Evolutionary conservation across 768 basidiomycete genomes (phyloP).

Genomic region (Chalciporus sphaerocephalus): DNA sequence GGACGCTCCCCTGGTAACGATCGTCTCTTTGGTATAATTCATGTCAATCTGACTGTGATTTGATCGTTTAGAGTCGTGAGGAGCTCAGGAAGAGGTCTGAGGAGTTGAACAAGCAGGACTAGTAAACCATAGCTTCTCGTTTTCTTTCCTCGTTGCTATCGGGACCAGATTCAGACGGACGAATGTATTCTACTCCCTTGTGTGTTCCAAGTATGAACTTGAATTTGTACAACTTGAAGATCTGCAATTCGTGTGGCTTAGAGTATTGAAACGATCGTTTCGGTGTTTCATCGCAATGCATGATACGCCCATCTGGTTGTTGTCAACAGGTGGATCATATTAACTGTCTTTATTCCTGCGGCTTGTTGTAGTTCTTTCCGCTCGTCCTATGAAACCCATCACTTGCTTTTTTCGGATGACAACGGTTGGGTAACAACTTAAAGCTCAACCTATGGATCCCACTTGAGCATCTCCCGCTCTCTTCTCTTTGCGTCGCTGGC

Average conservation of each 20-base stretch:
- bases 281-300: neutral
- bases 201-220: neutral
- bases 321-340: neutral
- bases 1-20: slow-evolving; percentile 45
- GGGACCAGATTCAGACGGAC: neutral
- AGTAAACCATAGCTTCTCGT: neutral
- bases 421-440: slow-evolving; percentile 5
- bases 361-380: slow-evolving; percentile 2
- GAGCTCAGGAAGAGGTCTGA: slow-evolving; percentile 44
- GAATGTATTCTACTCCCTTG: neutral
- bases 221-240: neutral
- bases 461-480: slow-evolving; percentile 8
- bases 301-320: neutral
- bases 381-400: neutral
- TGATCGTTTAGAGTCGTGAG: slow-evolving; percentile 41
- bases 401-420: slow-evolving; percentile 16
- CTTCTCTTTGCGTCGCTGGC: slow-evolving; percentile 15
- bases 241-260: too few species aligned
- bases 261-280: neutral
- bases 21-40: neutral
- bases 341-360: neutral
- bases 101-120: slow-evolving; percentile 40
- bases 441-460: neutral
- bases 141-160: neutral
- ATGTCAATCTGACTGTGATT: neutral